Base-by-base conservation (phyloP, 2,329 filamentous ascomycete genomes). In the Epichloe baconii region DNA sequence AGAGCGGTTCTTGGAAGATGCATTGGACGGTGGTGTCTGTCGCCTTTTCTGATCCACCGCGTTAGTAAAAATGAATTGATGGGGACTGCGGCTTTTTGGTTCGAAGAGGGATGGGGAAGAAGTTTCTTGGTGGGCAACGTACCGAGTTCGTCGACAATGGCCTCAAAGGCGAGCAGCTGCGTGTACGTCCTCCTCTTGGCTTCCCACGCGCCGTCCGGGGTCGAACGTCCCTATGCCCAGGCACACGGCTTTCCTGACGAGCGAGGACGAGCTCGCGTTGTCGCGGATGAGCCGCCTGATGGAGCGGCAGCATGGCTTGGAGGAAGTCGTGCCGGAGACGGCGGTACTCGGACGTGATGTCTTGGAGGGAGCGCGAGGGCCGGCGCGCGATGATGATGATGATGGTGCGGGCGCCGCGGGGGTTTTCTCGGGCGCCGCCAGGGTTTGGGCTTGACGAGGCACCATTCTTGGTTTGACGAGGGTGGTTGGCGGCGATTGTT, bases 181-280 rank as follows among this genome's bases (percentile, higher is more conserved):
- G 75, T 58, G 54, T 75, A 75, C 1, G 75, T 69, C 3, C 68
- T 68, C 47, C 71, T 64, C 54, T 70, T 71, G 2, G 66, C 65
- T n/a, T 71, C 68, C 65, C 67, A 72, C 0, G 66, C 68, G 1
- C 68, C 71, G 44, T 75, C 71, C 71, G 3, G 64, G 74, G 48
- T 79, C 75, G 53, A 79, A 79, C 0, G 75, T 70, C 2, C 78
- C 78, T 2, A 77, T 63, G 0, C 78, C 78, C 5, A 82, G 67
- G 53, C 77, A 80, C 5, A 81, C 57, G 1, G 76, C 78, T 8
- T 61, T 65, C 2, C 60, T 64, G 37, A 73, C 59, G 21, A 19
- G n/a, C 52, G 57, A n/a, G 38, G 56, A 55, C 14, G 26, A 43
- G 2, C 51, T 38, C 3, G 55, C 57, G 6, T 64, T 61, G 0